phyloP scores from a whole-genome alignment of 305 asterid species.

The Solanum hybrid region DNA sequence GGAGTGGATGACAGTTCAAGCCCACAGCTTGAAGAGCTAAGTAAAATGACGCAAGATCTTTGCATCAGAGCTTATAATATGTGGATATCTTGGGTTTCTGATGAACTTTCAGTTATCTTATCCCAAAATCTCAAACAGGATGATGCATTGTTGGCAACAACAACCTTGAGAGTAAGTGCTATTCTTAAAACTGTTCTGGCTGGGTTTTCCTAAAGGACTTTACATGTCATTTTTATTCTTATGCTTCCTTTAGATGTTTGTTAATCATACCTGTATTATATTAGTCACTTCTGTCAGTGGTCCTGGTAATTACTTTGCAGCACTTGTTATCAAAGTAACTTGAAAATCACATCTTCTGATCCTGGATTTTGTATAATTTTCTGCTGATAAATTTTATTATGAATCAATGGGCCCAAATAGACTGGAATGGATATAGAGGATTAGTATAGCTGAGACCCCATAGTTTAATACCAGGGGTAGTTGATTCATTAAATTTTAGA shows the following conservation, averaged over 20 bases:
- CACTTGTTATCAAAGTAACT: neutral
- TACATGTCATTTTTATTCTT: neutral
- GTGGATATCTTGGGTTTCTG: slow-evolving; percentile 84
- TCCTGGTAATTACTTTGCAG: neutral
- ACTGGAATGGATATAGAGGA: neutral
- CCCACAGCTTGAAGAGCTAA: slow-evolving; percentile 79
- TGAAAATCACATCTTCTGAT: neutral
- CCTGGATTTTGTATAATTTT: neutral
- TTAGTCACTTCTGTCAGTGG: neutral
- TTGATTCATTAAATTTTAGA: neutral
- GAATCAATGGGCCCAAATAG: neutral
- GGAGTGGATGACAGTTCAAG: slow-evolving; percentile 70
- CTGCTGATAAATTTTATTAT: neutral
- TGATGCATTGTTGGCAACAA: slow-evolving; percentile 69
- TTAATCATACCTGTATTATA: neutral
- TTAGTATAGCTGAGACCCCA: neutral
- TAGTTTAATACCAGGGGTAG: neutral
- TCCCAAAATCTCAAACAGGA: slow-evolving; percentile 60
- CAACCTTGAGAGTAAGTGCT: slow-evolving; percentile 66
- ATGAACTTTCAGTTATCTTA: slow-evolving; percentile 61
- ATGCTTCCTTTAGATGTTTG: neutral
- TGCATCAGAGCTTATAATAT: slow-evolving; percentile 73
- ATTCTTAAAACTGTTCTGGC: neutral
- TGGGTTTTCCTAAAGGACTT: neutral
- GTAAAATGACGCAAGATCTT: slow-evolving; percentile 63